Evolutionary conservation across 1,284 basidiomycete species (phyloP), one percentile per base, ranked within the genome.

Genomic region (Trametes hirsuta): DNA sequence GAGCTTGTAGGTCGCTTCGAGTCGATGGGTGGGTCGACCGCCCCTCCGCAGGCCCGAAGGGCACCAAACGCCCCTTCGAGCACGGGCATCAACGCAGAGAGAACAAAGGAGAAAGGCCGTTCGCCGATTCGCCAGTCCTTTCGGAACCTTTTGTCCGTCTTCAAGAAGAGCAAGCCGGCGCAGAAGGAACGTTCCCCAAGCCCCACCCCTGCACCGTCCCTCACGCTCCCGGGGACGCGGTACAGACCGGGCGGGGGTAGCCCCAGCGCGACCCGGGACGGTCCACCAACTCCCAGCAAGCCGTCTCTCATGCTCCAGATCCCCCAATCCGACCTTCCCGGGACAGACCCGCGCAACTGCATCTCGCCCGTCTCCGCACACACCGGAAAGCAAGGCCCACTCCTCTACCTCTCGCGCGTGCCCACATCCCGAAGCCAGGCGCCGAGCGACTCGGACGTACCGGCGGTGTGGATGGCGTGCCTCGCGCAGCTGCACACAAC

Each of bases 101-200:
- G 63, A 15, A n/a, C n/a, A 60, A 70, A 67, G 52, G 63, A 61
- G 50, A 72, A 71, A 58, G 67, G 67, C 15, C 68, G 73, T n/a
- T 87, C 84, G 15, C 84, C 85, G 2, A 75, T 90, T 46, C 81
- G 86, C 37, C 83, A 84, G 68, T 90, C 88, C 22, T 77, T 91
- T 66, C 81, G 82, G 44, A 90, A 85, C 66, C 72, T 90, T 24
- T 74, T 91, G 42, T 82, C 86, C 3, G 81, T 84, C 2, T 80
- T 91, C 74, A 88, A 81, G 74, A 88, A 85, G 71, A 78, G 72
- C 72, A 80, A 72, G 59, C 73, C 64, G 53, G 30, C 61, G 4
- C 70, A 69, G 40, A 76, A 70, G 40, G 77, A 77, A 25, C 47
- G 41, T 5, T 22, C 22, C 15, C 2, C 30, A 36, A 30, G 30